These are phyloP conservation scores for Ensete glaucum DNA, from an alignment of 176 grass and related monocot genomes.

Conservation along the genomic window DNA sequence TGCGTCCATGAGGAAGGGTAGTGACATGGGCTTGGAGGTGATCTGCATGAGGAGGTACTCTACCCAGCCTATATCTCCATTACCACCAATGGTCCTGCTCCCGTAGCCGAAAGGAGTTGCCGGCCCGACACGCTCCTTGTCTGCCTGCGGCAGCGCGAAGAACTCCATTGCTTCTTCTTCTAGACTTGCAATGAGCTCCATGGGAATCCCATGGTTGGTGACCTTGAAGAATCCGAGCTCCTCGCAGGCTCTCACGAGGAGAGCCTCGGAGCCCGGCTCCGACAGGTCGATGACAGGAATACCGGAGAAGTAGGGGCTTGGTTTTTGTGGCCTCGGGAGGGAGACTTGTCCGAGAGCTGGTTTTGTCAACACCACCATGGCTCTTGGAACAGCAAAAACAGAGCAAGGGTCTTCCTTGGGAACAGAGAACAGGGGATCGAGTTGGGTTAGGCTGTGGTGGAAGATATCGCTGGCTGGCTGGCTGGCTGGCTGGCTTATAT, in stretches of 20 bases:
- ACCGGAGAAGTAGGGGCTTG: neutral
- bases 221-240: constrained; percentile 20
- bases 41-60: constrained; percentile 13
- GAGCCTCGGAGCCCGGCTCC: neutral
- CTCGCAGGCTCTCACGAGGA: constrained; percentile 11
- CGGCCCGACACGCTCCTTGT: neutral
- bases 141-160: neutral
- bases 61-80: constrained; percentile 13
- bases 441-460: too few species aligned
- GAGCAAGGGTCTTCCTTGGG: too few species aligned
- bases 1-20: constrained; percentile 6
- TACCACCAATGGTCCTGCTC: constrained; percentile 1
- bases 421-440: too few species aligned
- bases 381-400: neutral
- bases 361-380: constrained; percentile 7
- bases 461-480: too few species aligned
- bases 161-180: constrained; percentile 5
- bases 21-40: constrained; percentile 6
- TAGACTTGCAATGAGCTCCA: constrained; percentile 10
- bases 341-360: neutral
- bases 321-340: neutral
- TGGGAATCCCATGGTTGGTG: constrained; percentile 1
- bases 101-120: constrained; percentile 5
- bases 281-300: constrained; percentile 3
- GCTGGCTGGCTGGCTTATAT: too few species aligned